Base-by-base conservation (phyloP, 306 rosid genomes). In the Fragaria iinumae region DNA sequence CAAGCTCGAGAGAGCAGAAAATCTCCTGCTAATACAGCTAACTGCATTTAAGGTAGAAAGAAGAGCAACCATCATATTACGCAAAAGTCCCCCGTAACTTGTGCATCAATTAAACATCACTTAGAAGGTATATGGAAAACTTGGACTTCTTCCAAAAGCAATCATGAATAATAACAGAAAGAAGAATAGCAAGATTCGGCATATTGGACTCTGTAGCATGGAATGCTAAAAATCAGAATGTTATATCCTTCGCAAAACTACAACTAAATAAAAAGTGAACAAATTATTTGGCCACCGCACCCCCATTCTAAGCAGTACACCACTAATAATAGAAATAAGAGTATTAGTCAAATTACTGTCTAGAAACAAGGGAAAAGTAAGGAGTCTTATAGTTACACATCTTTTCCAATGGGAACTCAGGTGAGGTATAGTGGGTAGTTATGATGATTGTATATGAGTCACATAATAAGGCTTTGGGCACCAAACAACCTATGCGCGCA, bases 1-100 rank as follows among this genome's bases (percentile, higher is more conserved):
- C 99, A 95, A 45, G 99, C 99, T 80, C 97, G 95, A 77, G 99
- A 88, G 81, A 95, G 97, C 81, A 95, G 80, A 85, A 95, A 95
- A 81, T 95, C 97, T 69, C 99, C 99, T 3, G 99, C 96, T 89
- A 95, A 87, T 36, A 95, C 99, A 53, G 99, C 87, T 81, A 95
- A 36, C 99, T 95, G 88, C 83, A 81, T 52, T 49, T 72, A 85
- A 75, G 41, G 66, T 43, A 18, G 57, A 21, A 72, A 49, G 66
- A 68, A 71, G 52, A 76, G 65, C 49, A 74, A 47, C 25, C 34
- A 74, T 23, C 69, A 83, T 18, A 79, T 55, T 74, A 78, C 43
- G 81, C 77, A 66, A 81, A 56, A 78, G 47, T 76, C 32, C 59
- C 64, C 72, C 75, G 60, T 49, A 75, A 74, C 73, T 60, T 74